phyloP scores from a whole-genome alignment of 345 rosid genomes.

The Kandelia obovata region DNA sequence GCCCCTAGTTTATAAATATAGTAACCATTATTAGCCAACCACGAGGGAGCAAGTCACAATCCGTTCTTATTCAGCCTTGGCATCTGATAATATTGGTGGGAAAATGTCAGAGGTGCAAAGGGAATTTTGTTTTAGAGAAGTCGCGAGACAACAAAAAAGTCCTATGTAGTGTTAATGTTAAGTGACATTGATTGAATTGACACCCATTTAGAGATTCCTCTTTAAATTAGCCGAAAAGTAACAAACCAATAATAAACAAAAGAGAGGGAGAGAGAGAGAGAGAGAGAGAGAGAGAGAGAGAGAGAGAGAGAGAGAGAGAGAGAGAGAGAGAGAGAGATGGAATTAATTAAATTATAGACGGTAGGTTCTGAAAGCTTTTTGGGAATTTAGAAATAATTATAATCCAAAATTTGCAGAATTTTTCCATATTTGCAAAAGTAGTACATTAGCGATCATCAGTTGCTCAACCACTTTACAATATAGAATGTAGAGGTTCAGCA shows the following conservation, averaged over 20 bases:
- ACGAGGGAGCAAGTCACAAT: background rate
- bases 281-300: background rate
- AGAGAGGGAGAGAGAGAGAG: background rate
- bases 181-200: slow-evolving; percentile 20
- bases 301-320: background rate
- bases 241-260: no score
- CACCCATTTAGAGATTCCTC: slow-evolving; percentile 21
- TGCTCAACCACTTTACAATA: background rate
- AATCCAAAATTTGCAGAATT: background rate
- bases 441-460: no score
- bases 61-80: background rate
- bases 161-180: background rate
- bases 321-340: background rate
- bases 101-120: slow-evolving; percentile 7
- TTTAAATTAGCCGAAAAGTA: background rate
- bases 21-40: background rate
- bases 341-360: background rate
- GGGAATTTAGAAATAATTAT: background rate
- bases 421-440: background rate
- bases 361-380: slow-evolving; percentile 3
- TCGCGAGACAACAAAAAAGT: background rate
- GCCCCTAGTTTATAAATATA: background rate
- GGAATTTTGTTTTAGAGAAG: background rate
- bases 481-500: background rate
- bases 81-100: slow-evolving; percentile 5